These are phyloP conservation scores for Plantago lanceolata DNA, from an alignment of 305 asterid species.

Conservation along the genomic window DNA sequence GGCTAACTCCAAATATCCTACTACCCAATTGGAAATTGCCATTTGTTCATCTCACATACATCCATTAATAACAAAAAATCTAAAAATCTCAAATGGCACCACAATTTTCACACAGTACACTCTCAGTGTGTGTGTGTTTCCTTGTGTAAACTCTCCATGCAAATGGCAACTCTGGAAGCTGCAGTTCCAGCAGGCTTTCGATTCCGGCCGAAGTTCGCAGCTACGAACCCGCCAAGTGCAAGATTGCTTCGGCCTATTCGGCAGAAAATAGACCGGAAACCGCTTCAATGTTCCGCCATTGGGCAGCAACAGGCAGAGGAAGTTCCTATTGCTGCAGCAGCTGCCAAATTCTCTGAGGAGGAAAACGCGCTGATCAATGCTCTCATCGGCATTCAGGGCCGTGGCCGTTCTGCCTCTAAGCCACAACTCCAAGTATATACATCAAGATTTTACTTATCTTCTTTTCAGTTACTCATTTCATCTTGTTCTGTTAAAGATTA, in stretches of 20 bases:
- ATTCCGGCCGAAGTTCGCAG: constrained; percentile 25
- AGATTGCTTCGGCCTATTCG: not conserved
- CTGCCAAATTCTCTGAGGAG: constrained; percentile 42
- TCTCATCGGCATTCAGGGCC: constrained; percentile 84
- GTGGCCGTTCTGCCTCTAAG: constrained; percentile 77
- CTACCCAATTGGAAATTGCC: not conserved
- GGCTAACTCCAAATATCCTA: constrained; percentile 2
- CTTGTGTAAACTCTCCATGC: constrained; percentile 4
- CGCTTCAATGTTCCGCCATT: constrained; percentile 31
- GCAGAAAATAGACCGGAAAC: constrained; percentile 24
- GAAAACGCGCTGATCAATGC: constrained; percentile 61
- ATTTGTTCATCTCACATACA: not conserved
- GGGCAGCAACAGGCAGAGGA: constrained; percentile 36
- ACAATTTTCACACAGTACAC: constrained; percentile 2
- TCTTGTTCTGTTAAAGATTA: not conserved
- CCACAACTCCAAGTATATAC: constrained; percentile 55
- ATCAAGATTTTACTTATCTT: not conserved
- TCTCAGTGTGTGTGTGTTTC: constrained; percentile 10
- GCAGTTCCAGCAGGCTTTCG: constrained; percentile 28
- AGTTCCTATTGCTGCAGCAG: constrained; percentile 21
- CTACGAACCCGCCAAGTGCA: constrained; percentile 7
- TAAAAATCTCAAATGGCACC: not conserved
- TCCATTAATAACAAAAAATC: not conserved
- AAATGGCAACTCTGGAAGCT: constrained; percentile 34
- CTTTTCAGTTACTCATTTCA: not conserved